Percentiles rank a stretch among this genome's conserved stretches.
Conservation (phyloP, 306 rosid genomes). For the Medicago lupulina region DNA sequence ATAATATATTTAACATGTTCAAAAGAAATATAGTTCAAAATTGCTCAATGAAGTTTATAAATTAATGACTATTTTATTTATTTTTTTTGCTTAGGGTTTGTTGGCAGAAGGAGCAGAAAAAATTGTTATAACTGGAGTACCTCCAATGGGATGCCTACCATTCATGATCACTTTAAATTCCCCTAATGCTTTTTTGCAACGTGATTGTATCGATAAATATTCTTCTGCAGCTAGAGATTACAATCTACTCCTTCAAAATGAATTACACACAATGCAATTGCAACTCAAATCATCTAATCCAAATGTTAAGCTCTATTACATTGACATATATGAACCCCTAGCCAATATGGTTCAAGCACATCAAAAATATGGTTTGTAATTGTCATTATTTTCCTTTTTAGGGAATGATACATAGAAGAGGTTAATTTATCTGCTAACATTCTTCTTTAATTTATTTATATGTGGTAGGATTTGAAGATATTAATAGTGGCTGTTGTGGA, state of each 20-base stretch:
- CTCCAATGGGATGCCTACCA: conserved; percentile 84
- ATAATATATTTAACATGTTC: too few relatives aligned
- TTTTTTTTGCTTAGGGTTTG: conserved; percentile 46
- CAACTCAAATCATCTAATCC: conserved; percentile 36
- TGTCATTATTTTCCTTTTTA: neutral
- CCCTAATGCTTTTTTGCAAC: conserved; percentile 17
- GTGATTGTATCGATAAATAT: conserved; percentile 57
- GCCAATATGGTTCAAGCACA: conserved; percentile 51
- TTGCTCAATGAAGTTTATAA: neutral
- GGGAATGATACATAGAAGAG: neutral
- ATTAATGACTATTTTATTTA: neutral
- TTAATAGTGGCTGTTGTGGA: conserved; percentile 70
- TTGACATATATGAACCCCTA: conserved; percentile 62
- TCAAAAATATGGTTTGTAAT: conserved; percentile 51
- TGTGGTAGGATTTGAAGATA: conserved; percentile 59
- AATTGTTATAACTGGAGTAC: conserved; percentile 62
- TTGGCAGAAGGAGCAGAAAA: conserved; percentile 67
- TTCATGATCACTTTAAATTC: conserved; percentile 54
- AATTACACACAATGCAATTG: conserved; percentile 51
- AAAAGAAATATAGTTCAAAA: too few relatives aligned
- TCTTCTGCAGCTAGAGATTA: conserved; percentile 56
- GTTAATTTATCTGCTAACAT: neutral
- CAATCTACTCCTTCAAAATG: conserved; percentile 63
- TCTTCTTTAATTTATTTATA: neutral
- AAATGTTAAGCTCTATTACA: conserved; percentile 49